Conservation (phyloP, 495 filamentous ascomycete species). For the Penicillium dipodomyicola region DNA sequence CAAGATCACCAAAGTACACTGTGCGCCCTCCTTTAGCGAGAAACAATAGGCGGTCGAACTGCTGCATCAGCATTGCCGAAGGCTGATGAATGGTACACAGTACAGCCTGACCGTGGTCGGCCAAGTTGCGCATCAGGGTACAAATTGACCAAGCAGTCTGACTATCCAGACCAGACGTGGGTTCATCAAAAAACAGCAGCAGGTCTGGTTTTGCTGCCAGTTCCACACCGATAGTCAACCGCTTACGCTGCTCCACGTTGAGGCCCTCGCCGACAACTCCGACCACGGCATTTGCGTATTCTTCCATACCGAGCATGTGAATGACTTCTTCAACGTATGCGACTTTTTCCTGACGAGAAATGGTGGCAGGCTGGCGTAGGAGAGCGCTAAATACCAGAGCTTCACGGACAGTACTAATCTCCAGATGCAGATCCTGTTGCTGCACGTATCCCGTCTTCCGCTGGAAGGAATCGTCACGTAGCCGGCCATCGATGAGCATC, state of each 20-base stretch:
- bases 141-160: constrained; percentile 87
- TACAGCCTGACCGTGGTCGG: constrained; percentile 80
- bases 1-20: constrained; percentile 84
- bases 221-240: constrained; percentile 84
- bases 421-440: constrained; percentile 86
- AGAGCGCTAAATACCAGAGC: constrained; percentile 80
- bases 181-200: constrained; percentile 85
- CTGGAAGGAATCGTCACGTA: constrained; percentile 75
- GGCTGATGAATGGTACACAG: constrained; percentile 94
- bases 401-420: constrained; percentile 78
- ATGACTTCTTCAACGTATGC: constrained; percentile 91
- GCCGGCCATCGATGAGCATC: constrained; percentile 78
- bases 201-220: constrained; percentile 81
- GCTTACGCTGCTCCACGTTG: constrained; percentile 88
- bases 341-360: constrained; percentile 69
- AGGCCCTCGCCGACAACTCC: constrained; percentile 85
- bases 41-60: constrained; percentile 87
- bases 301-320: constrained; percentile 82
- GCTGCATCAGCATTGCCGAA: constrained; percentile 83
- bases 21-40: constrained; percentile 72
- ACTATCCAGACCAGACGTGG: constrained; percentile 78
- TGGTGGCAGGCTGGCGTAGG: constrained; percentile 73
- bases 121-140: constrained; percentile 73
- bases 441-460: constrained; percentile 92
- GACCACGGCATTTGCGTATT: constrained; percentile 83